Evolutionary conservation across 192 early-diverging fungal species (phyloP).

Genomic region (Backusella morwellensis): DNA sequence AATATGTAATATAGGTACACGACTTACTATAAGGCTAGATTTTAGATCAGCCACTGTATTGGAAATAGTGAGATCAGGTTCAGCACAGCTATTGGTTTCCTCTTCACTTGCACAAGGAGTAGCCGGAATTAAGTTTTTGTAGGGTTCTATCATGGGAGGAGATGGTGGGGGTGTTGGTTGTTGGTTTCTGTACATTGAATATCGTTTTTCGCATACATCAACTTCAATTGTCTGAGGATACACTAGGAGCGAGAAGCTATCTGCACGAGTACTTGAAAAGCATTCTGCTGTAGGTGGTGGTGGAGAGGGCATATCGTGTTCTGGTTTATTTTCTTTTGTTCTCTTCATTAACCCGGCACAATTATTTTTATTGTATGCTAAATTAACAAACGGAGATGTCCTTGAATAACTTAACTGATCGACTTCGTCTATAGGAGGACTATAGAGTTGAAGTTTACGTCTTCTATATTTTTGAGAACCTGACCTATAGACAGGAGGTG

Average conservation of each 20-base stretch:
- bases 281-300: conserved; percentile 14
- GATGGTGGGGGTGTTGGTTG: conserved; percentile 1
- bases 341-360: background rate
- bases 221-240: background rate
- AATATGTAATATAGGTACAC: background rate
- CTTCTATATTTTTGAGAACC: conserved; percentile 17
- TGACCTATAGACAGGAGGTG: conserved; percentile 18
- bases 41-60: background rate
- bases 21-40: background rate
- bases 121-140: background rate
- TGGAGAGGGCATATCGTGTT: background rate
- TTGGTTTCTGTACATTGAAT: background rate
- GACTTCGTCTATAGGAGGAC: conserved; percentile 13
- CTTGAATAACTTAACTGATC: conserved; percentile 15
- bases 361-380: background rate
- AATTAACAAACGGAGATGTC: background rate
- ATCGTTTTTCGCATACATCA: conserved; percentile 11
- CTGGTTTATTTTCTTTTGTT: background rate
- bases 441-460: conserved; percentile 14
- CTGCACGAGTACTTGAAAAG: background rate
- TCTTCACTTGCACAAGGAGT: background rate
- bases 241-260: background rate
- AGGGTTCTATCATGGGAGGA: background rate
- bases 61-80: background rate
- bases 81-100: background rate